Base-by-base conservation (phyloP, 352 stramenopile genomes). In the Pythium graminicola region DNA sequence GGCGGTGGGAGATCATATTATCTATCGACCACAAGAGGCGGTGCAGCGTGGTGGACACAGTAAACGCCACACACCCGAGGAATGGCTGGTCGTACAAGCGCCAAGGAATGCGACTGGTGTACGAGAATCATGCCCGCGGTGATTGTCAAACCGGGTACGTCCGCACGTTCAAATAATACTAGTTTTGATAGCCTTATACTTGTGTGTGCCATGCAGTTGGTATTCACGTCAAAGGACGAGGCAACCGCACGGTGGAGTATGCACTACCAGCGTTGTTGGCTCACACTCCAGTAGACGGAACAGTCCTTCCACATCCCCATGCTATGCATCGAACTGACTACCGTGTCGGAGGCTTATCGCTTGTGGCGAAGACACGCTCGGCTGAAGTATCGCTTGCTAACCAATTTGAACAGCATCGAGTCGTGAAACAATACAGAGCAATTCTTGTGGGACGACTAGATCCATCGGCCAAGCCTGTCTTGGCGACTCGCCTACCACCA, bases 281-380 rank as follows among this genome's bases (percentile, higher is more conserved):
- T 24, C 4, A 42, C 5, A 23, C 14, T n/a, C 3, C n/a, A 6
- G 8, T 14, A 26, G 13, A 5, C 44, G 4, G 2, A 17, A 57
- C 62, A 32, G 40, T 43, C 3, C 38, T 84, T 7, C 7, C 29
- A 13, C 29, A 42, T 27, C 3, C 69, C 11, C 73, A 78, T 29
- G 71, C 76, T 8, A 65, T 85, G 49, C 76, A 86, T 54, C 73
- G 76, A 1, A 65, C 84, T 43, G 76, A 85, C 46, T 76, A 74
- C 33, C 76, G 76, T 17, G 73, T 86, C 7, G 73, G 73, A 27
- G 76, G 76, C 5, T 23, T 86, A 28, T 47, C 84, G n/a, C 58
- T 84, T n/a, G 62, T 85, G 24, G 73, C 76, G 13, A 86, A 84
- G 53, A 78, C 61, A 11, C 73, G 76, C 23, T 54, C 50, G 14